Conservation (phyloP, 1,284 basidiomycete genomes). For the Naganishia liquefaciens region DNA sequence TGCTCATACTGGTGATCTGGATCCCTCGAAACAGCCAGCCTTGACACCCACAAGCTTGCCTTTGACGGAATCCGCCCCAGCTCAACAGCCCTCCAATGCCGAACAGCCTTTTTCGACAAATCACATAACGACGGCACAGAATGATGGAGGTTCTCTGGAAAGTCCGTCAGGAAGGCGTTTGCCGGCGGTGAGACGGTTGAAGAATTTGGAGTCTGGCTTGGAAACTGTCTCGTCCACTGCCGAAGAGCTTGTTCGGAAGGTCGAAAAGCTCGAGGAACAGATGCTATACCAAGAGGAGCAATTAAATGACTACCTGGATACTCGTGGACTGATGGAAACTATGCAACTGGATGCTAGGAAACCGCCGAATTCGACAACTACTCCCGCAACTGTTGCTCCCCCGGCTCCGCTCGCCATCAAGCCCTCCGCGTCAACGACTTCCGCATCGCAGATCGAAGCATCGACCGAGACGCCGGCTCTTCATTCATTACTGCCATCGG, state of each 20-base stretch:
- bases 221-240: not conserved
- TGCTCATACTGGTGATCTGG: too few species aligned
- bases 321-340: not conserved
- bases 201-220: slow-evolving; percentile 1
- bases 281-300: slow-evolving; percentile 18
- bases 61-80: not conserved
- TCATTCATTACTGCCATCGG: not conserved
- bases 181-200: not conserved
- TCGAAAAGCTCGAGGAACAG: slow-evolving; percentile 19
- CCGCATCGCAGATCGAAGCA: not conserved
- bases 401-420: too few species aligned
- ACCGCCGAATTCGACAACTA: not conserved
- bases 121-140: not conserved
- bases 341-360: not conserved
- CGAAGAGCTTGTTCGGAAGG: slow-evolving; percentile 7
- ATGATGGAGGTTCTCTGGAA: not conserved
- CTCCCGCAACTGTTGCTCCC: not conserved
- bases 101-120: not conserved
- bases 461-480: too few species aligned
- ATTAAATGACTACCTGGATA: slow-evolving; percentile 16
- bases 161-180: slow-evolving; percentile 8
- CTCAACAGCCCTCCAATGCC: not conserved
- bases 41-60: too few species aligned
- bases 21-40: too few species aligned
- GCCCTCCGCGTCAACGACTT: not conserved